Base-by-base conservation (phyloP, 257 asterid species). In the Gentiana dahurica region DNA sequence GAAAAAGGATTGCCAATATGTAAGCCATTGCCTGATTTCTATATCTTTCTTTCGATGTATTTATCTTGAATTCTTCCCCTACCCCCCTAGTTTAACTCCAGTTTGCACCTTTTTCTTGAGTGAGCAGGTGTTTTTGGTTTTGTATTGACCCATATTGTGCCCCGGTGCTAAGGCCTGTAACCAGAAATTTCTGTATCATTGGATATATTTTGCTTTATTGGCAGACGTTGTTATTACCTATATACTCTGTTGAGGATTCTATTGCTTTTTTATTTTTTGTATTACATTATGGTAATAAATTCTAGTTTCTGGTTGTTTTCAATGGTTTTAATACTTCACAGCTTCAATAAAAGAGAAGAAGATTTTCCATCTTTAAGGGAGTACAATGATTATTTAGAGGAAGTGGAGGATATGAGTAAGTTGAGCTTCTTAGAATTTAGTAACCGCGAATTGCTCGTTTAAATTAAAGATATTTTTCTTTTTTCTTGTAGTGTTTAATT, bases 391-490 rank as follows among this genome's bases (percentile, higher is more conserved):
- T 91, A 87, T 77, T 72, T 91, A 75, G 98, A 91, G 75, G 97
- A 91, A 76, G 94, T 92, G 58, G 98, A 92, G 81, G 95, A 92
- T 64, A 88, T 92, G 97, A 69, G 98, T 91, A 79, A 69, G 96
- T 74, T 61, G 2, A 46, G 65, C 54, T 56, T 32, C 5, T 3
- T 3, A 7, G 8, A 36, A 7, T 53, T 2, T 57, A 11, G 6
- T 41, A 8, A 1, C 2, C 49, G 15, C 3, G 41, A n/a, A 8
- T 24, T 9, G 32, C 13, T 37, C 35, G 4, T 39, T 12, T 47
- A 6, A 34, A 13, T 46, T 34, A 6, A 35, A 45, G 46, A 66
- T 6, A 15, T 10, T n/a, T 35, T 37, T 56, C 53, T 45, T 46
- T 24, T 69, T 61, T 45, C 67, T 66, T 76, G 81, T 94, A 91